Base-by-base conservation (phyloP, 768 basidiomycete genomes). In the Lactarius hengduanensis region DNA sequence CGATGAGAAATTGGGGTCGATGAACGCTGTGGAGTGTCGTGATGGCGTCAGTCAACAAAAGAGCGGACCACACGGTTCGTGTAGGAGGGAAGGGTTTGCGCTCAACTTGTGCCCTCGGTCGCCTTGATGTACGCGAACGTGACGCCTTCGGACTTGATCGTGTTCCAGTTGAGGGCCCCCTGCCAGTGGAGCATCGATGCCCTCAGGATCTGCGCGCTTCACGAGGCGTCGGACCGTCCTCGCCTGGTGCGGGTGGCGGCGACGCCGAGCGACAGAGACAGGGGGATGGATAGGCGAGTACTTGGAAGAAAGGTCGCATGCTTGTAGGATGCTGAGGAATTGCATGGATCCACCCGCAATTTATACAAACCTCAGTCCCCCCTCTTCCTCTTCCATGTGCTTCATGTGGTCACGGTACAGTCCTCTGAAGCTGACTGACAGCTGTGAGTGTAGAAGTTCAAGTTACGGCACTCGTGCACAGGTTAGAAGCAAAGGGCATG, bases 91-190 rank as follows among this genome's bases (percentile, higher is more conserved):
- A 40, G 38, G 20, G 41, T 11, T 15, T 3, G 13, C 11, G 22
- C 34, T 58, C 36, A 53, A 85, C 84, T 72, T n/a, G 79, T 85
- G 10, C 83, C 83, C 72, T 89, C 86, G 3, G 87, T 89, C 10
- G 86, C 87, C 72, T 89, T 89, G 80, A 89, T 87, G 71, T 80
- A 88, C 4, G 77, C 84, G 69, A 86, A 89, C 15, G 77, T 63
- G 38, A 86, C 73, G 3, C 84, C 86, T 65, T 83, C 83, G 11
- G 79, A 72, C 67, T 77, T 80, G 67, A 86, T 82, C 3, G 79
- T 77, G 45, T 71, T 75, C 85, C 85, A 88, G 72, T 86, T 76
- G 43, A 88, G 73, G 68, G 69, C 71, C 13, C 78, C 71, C 65
- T 88, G 86, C 55, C 76, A 81, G 71, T 72, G 59, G 11, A 85